Evolutionary conservation across 2,329 filamentous ascomycete species (phyloP), one percentile per base, ranked within the genome.

Genomic region (Trichoderma sp.): DNA sequence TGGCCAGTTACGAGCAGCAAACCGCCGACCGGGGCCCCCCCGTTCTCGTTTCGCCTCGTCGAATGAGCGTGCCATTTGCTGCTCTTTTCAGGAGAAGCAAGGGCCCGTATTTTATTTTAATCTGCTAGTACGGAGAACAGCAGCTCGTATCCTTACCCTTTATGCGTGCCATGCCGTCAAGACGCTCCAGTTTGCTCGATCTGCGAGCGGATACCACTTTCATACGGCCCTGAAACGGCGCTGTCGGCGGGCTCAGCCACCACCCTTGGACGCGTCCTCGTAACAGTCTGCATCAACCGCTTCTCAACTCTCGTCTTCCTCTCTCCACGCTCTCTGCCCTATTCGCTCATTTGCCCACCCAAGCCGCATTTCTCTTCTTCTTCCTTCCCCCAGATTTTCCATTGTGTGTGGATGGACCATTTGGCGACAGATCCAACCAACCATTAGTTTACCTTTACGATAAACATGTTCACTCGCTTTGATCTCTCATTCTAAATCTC

Each of bases 401-500:
- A 60, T 68, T 58, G n/a, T 66, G 43, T 55, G 60, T 64, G 60
- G 66, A 61, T 68, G 66, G 66, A 61, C 14, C 26, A 66, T 49
- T 66, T 66, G 52, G 52, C 63, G 63, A 66, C 63, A 66, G 37
- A 66, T 58, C 63, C 63, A 68, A 61, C 66, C n/a, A 60, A 61
- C 66, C n/a, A 60, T 68, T 37, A 14, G 28, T 68, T 61, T 43
- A 66, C 63, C 66, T 43, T 60, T 49, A 55, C 37, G 56, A 68
- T 68, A 60, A 61, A 68, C 56, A 59, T 60, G 56, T 43, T 61
- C 66, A 49, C 56, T 68, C 66, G 66, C 66, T 68, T 68, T 51
- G 49, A 61, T 55, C 66, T 46, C 56, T 68, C 54, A 58, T 55
- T 68, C 59, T 61, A 26, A 60, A 64, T 21, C 43, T 60, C 58